Evolutionary conservation across 176 grass and related monocot genomes (phyloP).

Genomic region (Cenchrus fungigraminus): DNA sequence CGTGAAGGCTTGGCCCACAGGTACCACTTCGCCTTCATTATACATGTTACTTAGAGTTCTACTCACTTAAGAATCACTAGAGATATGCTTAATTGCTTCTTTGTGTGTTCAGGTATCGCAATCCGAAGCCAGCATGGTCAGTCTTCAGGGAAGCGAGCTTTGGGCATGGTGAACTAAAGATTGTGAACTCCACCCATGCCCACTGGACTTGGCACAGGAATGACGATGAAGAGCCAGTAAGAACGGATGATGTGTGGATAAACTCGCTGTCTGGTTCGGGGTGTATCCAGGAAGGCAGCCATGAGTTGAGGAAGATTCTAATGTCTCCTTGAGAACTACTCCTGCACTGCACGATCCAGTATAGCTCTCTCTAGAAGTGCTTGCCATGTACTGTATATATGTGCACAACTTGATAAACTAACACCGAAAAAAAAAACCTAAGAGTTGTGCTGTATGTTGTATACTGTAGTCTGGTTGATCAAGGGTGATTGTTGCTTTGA

Average conservation of each 20-base stretch:
- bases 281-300: constrained; percentile 47
- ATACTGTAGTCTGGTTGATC: neutral
- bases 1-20: constrained; percentile 84
- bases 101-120: constrained; percentile 51
- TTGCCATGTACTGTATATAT: constrained; percentile 36
- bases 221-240: constrained; percentile 76
- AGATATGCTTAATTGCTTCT: neutral
- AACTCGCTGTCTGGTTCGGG: constrained; percentile 61
- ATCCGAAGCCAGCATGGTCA: constrained; percentile 92
- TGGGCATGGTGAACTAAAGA: constrained; percentile 82
- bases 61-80: neutral
- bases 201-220: constrained; percentile 98
- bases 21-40: constrained; percentile 37
- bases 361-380: constrained; percentile 20
- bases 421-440: neutral
- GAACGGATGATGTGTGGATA: constrained; percentile 90
- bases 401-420: constrained; percentile 15
- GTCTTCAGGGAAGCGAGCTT: constrained; percentile 98
- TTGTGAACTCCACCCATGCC: constrained; percentile 78
- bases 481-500: neutral
- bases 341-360: neutral
- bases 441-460: constrained; percentile 25
- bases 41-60: neutral
- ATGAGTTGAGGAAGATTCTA: constrained; percentile 66
- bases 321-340: constrained; percentile 63